These are phyloP conservation scores for Trametes coccinea DNA, from an alignment of 768 basidiomycete species.

Conservation along the genomic window DNA sequence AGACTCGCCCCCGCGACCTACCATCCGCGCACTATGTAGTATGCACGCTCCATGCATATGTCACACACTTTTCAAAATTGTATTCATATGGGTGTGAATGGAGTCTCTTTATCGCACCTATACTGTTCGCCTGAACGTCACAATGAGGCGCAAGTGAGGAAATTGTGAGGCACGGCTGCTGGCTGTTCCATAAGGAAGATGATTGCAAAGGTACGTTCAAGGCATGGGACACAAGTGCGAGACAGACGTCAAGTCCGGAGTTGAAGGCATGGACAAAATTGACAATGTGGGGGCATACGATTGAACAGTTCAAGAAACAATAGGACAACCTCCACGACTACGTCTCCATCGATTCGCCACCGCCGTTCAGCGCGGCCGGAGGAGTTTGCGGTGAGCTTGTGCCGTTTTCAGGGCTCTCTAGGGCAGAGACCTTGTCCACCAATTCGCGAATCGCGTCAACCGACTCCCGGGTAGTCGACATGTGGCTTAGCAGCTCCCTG, in stretches of 20 bases:
- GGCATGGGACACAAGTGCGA: too few relatives aligned
- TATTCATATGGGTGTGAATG: constrained; percentile 23
- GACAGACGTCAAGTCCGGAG: neutral
- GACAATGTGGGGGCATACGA: too few relatives aligned
- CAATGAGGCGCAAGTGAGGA: too few relatives aligned
- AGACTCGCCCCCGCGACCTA: constrained; percentile 23
- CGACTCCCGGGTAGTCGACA: constrained; percentile 11
- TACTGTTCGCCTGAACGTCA: neutral
- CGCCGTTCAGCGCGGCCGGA: neutral
- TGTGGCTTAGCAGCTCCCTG: constrained; percentile 4
- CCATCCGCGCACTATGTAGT: constrained; percentile 30
- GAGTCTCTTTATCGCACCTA: constrained; percentile 11
- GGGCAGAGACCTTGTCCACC: neutral
- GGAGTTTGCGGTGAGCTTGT: neutral
- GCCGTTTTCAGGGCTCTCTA: neutral
- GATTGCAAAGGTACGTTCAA: too few relatives aligned
- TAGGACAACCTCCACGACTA: neutral
- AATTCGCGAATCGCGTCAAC: constrained; percentile 6
- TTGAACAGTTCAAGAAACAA: neutral
- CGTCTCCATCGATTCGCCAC: neutral
- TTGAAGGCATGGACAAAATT: neutral
- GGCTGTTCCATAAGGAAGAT: too few relatives aligned
- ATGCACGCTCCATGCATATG: constrained; percentile 30
- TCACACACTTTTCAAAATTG: constrained; percentile 25
- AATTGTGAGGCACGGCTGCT: neutral